Percentiles rank a stretch among this genome's conserved stretches.
These are phyloP conservation scores for Rhodotorula sp. DNA, from an alignment of 1,284 basidiomycete genomes.

Conservation along the genomic window DNA sequence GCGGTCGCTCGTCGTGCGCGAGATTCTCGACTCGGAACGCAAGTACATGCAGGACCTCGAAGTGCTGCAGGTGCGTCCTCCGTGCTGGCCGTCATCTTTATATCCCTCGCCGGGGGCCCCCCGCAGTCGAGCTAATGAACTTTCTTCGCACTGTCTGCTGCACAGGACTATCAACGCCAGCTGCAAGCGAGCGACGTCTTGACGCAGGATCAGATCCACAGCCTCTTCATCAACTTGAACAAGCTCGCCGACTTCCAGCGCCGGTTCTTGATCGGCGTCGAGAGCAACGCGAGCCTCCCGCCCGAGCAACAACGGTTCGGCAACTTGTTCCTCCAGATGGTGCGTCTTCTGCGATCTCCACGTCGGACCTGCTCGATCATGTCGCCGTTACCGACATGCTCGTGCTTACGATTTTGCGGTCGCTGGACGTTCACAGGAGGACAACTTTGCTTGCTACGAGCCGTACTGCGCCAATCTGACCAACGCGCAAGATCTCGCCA, in stretches of 20 bases:
- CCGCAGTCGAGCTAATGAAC: background rate
- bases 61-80: conserved; percentile 75
- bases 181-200: conserved; percentile 79
- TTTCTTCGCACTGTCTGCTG: too few relatives aligned
- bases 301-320: conserved; percentile 62
- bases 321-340: conserved; percentile 65
- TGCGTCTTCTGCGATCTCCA: too few relatives aligned
- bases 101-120: too few relatives aligned
- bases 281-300: conserved; percentile 72
- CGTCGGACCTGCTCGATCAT: background rate
- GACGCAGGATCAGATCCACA: conserved; percentile 90
- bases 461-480: conserved; percentile 98
- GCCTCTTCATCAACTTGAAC: conserved; percentile 93
- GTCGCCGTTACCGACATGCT: background rate
- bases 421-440: conserved; percentile 62
- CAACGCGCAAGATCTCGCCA: conserved; percentile 78
- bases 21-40: conserved; percentile 90
- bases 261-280: conserved; percentile 90
- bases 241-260: conserved; percentile 96
- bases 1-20: conserved; percentile 74
- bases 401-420: background rate
- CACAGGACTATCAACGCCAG: conserved; percentile 50
- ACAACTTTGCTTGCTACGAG: conserved; percentile 90
- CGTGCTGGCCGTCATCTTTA: too few relatives aligned
- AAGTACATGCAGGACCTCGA: conserved; percentile 99